Evolutionary conservation across 371 early-diverging fungal genomes (phyloP).

Genomic region (Mucor circinelloides): DNA sequence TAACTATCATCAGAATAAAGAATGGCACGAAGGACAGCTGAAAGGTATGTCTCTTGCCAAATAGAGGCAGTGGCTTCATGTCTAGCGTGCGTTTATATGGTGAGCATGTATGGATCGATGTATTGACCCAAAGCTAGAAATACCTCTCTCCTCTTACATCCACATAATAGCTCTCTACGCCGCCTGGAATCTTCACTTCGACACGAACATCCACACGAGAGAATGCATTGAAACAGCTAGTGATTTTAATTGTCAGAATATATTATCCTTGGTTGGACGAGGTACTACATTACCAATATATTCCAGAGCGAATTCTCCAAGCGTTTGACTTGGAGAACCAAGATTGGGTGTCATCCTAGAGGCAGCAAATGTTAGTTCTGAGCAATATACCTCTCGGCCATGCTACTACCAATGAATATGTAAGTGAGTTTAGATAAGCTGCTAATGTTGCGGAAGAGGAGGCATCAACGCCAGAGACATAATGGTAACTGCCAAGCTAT

Average conservation of each 20-base stretch:
- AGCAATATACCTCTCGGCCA: not conserved
- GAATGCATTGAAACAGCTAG: slow-evolving; percentile 94
- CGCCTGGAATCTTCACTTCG: slow-evolving; percentile 97
- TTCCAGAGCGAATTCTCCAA: slow-evolving; percentile 74
- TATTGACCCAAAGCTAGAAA: not conserved
- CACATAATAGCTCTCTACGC: slow-evolving; percentile 91
- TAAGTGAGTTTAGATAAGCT: slow-evolving; percentile 92
- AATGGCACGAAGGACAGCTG: slow-evolving; percentile 86
- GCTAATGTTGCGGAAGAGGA: slow-evolving; percentile 94
- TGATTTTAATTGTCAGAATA: not conserved
- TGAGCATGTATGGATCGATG: not conserved
- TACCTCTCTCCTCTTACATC: slow-evolving; percentile 78
- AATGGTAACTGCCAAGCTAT: slow-evolving; percentile 76
- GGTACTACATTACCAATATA: slow-evolving; percentile 58
- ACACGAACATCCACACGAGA: slow-evolving; percentile 95
- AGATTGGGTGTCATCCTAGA: slow-evolving; percentile 67
- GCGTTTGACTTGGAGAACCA: slow-evolving; percentile 71
- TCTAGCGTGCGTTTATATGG: slow-evolving; percentile 17
- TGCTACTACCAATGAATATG: slow-evolving; percentile 81
- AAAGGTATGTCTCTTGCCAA: slow-evolving; percentile 91
- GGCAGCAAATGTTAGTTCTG: not conserved
- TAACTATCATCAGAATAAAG: slow-evolving; percentile 85
- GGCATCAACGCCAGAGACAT: slow-evolving; percentile 90
- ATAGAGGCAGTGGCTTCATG: slow-evolving; percentile 78
- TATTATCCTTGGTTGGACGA: not conserved